These are phyloP conservation scores for Combretum micranthum DNA, from an alignment of 345 rosid genomes.

Conservation along the genomic window DNA sequence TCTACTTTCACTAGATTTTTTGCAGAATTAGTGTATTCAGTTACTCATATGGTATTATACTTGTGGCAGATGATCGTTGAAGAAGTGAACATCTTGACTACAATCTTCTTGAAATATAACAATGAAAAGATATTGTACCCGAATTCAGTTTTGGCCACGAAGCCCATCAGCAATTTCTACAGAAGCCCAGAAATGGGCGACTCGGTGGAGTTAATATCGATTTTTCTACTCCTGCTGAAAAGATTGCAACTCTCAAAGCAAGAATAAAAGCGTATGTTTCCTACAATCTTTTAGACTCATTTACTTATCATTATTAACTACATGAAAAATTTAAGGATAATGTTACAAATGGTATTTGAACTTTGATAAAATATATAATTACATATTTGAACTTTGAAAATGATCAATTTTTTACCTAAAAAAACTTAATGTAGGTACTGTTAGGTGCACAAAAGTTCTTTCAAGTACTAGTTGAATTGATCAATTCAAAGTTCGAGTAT, in stretches of 20 bases:
- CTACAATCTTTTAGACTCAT: not conserved
- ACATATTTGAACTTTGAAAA: no score
- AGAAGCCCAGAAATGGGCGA: slow-evolving; percentile 86
- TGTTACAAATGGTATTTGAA: no score
- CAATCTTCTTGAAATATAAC: slow-evolving; percentile 64
- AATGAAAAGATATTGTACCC: slow-evolving; percentile 70
- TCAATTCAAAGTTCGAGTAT: no score
- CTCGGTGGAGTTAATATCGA: slow-evolving; percentile 50
- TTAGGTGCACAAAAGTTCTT: no score
- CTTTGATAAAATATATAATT: no score
- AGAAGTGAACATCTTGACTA: slow-evolving; percentile 69
- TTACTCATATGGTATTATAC: not conserved
- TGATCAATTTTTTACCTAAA: no score
- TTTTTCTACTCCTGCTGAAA: slow-evolving; percentile 50
- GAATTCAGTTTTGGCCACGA: slow-evolving; percentile 46
- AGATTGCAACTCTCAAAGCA: slow-evolving; percentile 41
- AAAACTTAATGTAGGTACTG: no score
- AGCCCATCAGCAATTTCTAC: slow-evolving; percentile 62
- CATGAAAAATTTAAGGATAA: no score
- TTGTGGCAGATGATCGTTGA: slow-evolving; percentile 70
- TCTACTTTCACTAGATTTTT: slow-evolving; percentile 3
- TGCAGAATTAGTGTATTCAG: not conserved
- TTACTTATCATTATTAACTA: no score
- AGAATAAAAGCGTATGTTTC: slow-evolving; percentile 42
- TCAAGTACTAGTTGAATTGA: no score